Evolutionary conservation across 257 asterid genomes (phyloP), one percentile per base, ranked within the genome.

Genomic region (Coffea canephora): DNA sequence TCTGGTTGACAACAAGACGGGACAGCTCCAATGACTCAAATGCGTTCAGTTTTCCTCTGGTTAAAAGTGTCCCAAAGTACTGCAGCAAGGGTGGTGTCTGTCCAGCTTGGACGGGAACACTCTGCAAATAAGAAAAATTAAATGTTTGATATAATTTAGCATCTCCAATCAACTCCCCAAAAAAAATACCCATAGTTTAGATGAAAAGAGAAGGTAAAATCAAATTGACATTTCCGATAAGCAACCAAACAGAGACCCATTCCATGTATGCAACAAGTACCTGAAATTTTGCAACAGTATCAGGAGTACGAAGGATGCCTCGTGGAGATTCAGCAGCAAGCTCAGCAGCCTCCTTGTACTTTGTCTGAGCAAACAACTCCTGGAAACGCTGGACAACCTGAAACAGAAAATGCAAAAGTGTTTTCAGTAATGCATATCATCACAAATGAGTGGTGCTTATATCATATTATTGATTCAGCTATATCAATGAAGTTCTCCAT

Each of bases 321-420:
- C 94, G 99, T 0, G 99, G 99, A 80, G 99, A 96, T 81, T 96
- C 98, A 72, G 99, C 99, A 81, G 98, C 99, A 83, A 96, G 97
- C 87, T 96, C 99, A 0, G 99, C 99, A 82, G 99, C 99, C 88
- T 96, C 99, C 87, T 96, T 96, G 67, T 96, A 96, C 91, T 96
- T 96, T 43, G 99, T 92, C 84, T 94, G 99, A 86, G 99, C 95
- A 87, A 96, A 96, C 89, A 96, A 87, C 84, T 96, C 99, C 88
- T 96, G 98, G 88, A 96, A 96, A 25, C 95, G 99, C 86, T 92
- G 97, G 85, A 96, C 98, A 84, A 96, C 99, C 99, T 96, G 86
- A 59, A 71, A 70, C 25, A 84, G 57, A 70, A 79, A 85, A 79
- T 80, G 4, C 48, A n/a, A 52, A 67, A 7, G 50, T 43, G 21